Base-by-base conservation (phyloP, 2,329 filamentous ascomycete genomes). In the Tolypocladium guangdongense region DNA sequence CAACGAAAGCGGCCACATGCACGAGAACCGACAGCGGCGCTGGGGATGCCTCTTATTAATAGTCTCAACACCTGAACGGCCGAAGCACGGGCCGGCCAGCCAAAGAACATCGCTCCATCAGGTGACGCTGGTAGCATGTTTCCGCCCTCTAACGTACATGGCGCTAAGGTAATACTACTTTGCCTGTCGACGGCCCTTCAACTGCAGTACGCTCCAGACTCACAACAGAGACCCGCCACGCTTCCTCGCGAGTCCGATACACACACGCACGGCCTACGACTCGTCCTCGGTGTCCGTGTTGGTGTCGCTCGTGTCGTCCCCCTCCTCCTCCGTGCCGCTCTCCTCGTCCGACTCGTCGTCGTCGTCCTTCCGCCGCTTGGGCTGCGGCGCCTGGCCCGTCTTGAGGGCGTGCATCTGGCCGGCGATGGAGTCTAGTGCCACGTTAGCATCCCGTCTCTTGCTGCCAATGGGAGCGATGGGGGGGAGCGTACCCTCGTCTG, bases 371-470 rank as follows among this genome's bases (percentile, higher is more conserved):
- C 75, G 79, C 66, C 76, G 76, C 66, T 75, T 77, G 62, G 81
- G 78, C 74, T 82, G 83, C 8, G 80, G 71, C 39, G 80, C 74
- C 36, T 72, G 75, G 33, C 82, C 87, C 14, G 84, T 86, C 75
- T 93, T 95, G 56, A 95, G 81, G 14, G 87, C 86, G 57, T 85
- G 84, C 88, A 96, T 93, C 71, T 95, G 89, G 56, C 90, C 90
- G 49, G 90, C 91, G 60, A 96, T 78, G 2, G 90, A 90, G 71
- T 95, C 90, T 95, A 22, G 4, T 10, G 4, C 6, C 6, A 7
- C 22, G 56, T 70, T 60, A 68, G 66, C 49, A 53, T 10, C 12
- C 16, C 7, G 11, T 11, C 52, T 46, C 39, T 43, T n/a, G 20
- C 8, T 35, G 46, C 8, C 5, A 35, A 18, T 10, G 27, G 7